Percentiles rank a stretch among this genome's conserved stretches.
These are phyloP conservation scores for Laburnicola sp. DNA, from an alignment of 2,329 filamentous ascomycete genomes.

Conservation along the genomic window DNA sequence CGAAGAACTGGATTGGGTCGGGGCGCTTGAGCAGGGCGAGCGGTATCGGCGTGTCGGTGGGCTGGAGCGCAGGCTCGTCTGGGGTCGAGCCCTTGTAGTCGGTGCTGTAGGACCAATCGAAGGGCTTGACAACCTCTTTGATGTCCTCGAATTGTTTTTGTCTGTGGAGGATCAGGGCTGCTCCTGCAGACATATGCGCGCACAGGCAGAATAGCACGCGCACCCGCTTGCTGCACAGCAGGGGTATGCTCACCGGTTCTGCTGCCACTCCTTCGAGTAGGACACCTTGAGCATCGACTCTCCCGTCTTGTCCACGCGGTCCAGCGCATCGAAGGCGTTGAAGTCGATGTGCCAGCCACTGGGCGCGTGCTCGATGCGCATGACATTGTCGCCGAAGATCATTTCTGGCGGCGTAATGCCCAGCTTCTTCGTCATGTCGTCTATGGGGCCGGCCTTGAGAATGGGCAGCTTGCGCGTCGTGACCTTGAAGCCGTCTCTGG, in stretches of 20 bases:
- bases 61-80: conserved; percentile 44
- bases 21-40: conserved; percentile 82
- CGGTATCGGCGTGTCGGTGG: conserved; percentile 66
- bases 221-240: too few relatives aligned
- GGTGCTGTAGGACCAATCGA: conserved; percentile 97
- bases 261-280: conserved; percentile 86
- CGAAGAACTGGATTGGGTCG: conserved; percentile 95
- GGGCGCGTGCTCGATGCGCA: conserved; percentile 71
- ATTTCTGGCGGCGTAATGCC: conserved; percentile 93
- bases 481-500: conserved; percentile 66
- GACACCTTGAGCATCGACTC: conserved; percentile 89
- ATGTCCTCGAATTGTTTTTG: conserved; percentile 82
- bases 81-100: conserved; percentile 74
- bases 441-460: conserved; percentile 87
- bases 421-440: conserved; percentile 75
- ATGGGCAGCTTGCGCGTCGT: conserved; percentile 90
- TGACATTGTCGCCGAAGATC: conserved; percentile 97
- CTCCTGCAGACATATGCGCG: not conserved
- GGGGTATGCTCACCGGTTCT: conserved; percentile 55
- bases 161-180: conserved; percentile 49
- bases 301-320: conserved; percentile 92
- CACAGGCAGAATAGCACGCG: not conserved
- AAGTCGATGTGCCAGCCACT: conserved; percentile 81
- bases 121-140: conserved; percentile 91
- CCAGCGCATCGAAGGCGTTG: conserved; percentile 82